A percentile compares a stretch with the other conserved stretches of the same genome.
Evolutionary conservation across 371 early-diverging fungal genomes (phyloP).

Genomic region (Actinomucor elegans): DNA sequence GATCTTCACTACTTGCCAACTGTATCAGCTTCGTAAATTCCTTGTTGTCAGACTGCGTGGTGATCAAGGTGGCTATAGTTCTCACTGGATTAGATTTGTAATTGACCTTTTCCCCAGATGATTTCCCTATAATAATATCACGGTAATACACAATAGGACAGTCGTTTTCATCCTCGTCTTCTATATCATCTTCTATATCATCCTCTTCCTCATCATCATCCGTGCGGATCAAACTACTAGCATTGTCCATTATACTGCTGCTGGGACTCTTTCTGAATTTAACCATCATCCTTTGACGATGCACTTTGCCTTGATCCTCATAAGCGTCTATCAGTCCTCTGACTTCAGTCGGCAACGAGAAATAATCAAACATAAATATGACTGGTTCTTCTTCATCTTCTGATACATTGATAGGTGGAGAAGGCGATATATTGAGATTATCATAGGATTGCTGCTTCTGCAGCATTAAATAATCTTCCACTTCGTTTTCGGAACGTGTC

Average conservation of each 20-base stretch:
- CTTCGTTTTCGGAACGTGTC: no score
- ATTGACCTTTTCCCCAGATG: not conserved
- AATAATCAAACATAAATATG: conserved; percentile 31
- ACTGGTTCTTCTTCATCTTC: not conserved
- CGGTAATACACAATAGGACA: not conserved
- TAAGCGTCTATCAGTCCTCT: conserved; percentile 22
- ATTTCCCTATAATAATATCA: conserved; percentile 2
- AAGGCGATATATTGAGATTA: no score
- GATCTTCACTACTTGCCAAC: not conserved
- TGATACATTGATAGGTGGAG: not conserved
- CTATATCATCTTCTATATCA: not conserved
- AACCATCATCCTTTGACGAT: conserved; percentile 6
- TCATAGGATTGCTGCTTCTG: not conserved
- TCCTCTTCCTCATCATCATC: not conserved
- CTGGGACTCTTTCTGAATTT: not conserved
- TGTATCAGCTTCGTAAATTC: conserved; percentile 21
- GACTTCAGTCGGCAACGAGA: conserved; percentile 29
- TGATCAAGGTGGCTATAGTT: conserved; percentile 10
- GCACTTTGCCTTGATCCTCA: conserved; percentile 13
- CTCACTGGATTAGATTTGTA: conserved; percentile 5
- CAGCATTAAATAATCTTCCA: not conserved
- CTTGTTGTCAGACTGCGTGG: conserved; percentile 4
- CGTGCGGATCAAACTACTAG: not conserved
- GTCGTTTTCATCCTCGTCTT: not conserved
- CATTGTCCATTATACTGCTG: not conserved